Percentiles rank a stretch among this genome's conserved stretches.
phyloP scores from a whole-genome alignment of 257 asterid genomes.

The Agastache rugosa region DNA sequence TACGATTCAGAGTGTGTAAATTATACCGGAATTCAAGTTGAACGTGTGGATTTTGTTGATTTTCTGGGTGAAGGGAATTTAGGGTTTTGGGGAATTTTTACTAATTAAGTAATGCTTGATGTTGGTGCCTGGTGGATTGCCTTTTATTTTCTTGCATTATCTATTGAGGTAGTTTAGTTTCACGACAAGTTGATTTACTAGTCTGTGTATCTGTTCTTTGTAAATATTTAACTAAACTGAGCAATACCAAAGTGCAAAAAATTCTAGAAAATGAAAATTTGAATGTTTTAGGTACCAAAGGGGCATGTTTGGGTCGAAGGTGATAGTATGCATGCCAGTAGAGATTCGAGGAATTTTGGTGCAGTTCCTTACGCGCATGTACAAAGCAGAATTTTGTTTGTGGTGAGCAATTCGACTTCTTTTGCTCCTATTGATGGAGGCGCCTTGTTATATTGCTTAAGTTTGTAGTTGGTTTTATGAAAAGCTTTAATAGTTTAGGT shows the following conservation, averaged over 20 bases:
- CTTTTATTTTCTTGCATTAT: background rate
- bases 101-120: background rate
- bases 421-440: background rate
- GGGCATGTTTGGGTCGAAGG: conserved; percentile 94
- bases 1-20: background rate
- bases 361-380: conserved; percentile 77
- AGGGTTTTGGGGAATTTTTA: background rate
- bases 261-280: background rate
- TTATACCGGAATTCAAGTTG: background rate
- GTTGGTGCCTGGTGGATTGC: background rate
- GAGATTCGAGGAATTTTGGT: conserved; percentile 77
- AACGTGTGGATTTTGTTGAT: background rate
- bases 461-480: background rate
- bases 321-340: conserved; percentile 52
- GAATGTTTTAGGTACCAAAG: conserved; percentile 62
- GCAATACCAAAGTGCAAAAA: conserved; percentile 4
- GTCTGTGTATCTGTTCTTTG: background rate
- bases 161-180: background rate
- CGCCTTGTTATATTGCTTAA: background rate
- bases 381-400: conserved; percentile 57
- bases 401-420: conserved; percentile 47
- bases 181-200: background rate
- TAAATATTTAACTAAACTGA: background rate
- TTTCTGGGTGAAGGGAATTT: background rate
- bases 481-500: background rate